Percentiles rank a stretch among this genome's conserved stretches.
Conservation (phyloP, 1,284 basidiomycete species). For the Leccinum angustisporum region DNA sequence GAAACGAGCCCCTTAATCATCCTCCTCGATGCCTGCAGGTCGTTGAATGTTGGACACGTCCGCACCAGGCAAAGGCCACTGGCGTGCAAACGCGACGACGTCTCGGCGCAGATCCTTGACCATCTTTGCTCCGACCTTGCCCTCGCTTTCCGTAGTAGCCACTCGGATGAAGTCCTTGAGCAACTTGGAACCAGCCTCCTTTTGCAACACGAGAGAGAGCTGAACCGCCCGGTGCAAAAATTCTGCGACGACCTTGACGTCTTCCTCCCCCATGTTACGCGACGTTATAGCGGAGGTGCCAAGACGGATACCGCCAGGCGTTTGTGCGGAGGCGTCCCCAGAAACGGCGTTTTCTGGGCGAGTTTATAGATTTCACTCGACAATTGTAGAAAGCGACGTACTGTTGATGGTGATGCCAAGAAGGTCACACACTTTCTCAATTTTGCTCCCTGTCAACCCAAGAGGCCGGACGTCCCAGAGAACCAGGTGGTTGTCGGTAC, state of each 20-base stretch:
- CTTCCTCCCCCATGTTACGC: conserved; percentile 88
- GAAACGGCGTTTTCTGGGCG: conserved; percentile 90
- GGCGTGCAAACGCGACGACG: conserved; percentile 76
- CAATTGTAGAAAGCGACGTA: conserved; percentile 39
- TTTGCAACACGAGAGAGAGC: conserved; percentile 84
- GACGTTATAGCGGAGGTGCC: conserved; percentile 95
- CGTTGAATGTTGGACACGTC: conserved; percentile 63
- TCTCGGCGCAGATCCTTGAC: conserved; percentile 76
- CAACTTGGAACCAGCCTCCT: conserved; percentile 93
- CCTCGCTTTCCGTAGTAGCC: conserved; percentile 70
- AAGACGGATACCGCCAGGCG: conserved; percentile 96
- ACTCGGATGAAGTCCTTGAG: conserved; percentile 94
- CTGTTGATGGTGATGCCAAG: conserved; percentile 96
- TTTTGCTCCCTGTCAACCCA: conserved; percentile 94
- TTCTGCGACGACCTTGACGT: conserved; percentile 84
- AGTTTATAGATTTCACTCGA: not conserved
- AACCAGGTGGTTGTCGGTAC: conserved; percentile 97
- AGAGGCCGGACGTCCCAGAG: conserved; percentile 98
- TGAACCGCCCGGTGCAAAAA: conserved; percentile 94
- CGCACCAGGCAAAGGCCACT: conserved; percentile 93
- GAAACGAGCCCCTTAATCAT: conserved; percentile 21
- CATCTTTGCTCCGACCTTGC: conserved; percentile 67
- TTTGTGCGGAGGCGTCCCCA: conserved; percentile 92
- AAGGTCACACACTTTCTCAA: conserved; percentile 98
- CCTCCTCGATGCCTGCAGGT: conserved; percentile 68